Base-by-base conservation (phyloP, 2,329 filamentous ascomycete species). In the Cytospora piceicola region DNA sequence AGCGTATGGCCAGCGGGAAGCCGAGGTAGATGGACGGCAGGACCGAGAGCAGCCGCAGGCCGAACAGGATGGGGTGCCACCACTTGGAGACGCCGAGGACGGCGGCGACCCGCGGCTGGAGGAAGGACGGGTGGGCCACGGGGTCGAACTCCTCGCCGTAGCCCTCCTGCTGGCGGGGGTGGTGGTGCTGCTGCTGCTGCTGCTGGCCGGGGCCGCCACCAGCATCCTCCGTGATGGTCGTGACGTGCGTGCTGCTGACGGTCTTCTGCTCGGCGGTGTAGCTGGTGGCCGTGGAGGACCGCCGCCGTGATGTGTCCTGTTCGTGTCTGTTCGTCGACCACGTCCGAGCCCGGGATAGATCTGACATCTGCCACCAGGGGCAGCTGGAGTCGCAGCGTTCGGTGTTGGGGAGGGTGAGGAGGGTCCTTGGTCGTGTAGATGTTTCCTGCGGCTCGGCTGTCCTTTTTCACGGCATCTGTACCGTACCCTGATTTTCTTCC, bases 31-130 rank as follows among this genome's bases (percentile, higher is more conserved):
- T 81, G 60, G 89, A 88, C 20, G 92, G 91, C 27, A 84, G 82
- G 61, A 91, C 87, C 67, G 90, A 92, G 68, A 90, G 78, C 29
- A 90, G 85, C n/a, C 92, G 88, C 71, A 90, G 88, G 68, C 89
- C 80, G 69, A 93, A 87, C 63, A 94, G 83, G 65, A 89, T 88
- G 52, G 90, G 81, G 75, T 94, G 89, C 89, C 91, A 94, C 68
- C 82, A 83, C 68, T 83, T 82, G 62, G 90, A 88, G 20, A 95
- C 86, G 60, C 91, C 91, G 56, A 94, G 83, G 36, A 92, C 85
- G 71, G 93, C 90, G 69, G 91, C 91, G 64, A 94, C 87, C 64
- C 91, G 90, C 15, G 91, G 91, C 73, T 93, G 90, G 53, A 93
- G 82, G 61, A 89, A 79, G 20, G 84, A 73, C 11, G 76, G 74